Conservation (phyloP, 2,329 filamentous ascomycete species). For the Ophidiomyces ophidiicola region DNA sequence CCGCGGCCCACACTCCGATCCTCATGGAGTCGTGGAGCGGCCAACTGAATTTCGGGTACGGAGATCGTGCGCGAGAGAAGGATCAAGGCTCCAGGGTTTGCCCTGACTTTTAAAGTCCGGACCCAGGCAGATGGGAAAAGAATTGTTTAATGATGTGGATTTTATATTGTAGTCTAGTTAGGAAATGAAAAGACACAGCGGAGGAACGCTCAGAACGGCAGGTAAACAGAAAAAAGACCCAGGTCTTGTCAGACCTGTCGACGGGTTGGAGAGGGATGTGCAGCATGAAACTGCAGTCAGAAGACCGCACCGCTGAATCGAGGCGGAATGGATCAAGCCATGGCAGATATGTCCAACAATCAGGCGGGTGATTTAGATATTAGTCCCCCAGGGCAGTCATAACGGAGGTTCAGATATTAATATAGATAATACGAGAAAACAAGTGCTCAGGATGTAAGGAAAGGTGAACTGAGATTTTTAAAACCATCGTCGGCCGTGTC, state of each 20-base stretch:
- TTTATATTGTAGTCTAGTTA: neutral
- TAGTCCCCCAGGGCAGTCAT: constrained; percentile 6
- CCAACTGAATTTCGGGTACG: too few relatives aligned
- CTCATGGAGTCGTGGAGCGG: too few relatives aligned
- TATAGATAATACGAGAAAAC: constrained; percentile 7
- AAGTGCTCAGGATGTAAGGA: constrained; percentile 2
- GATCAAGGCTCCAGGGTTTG: too few relatives aligned
- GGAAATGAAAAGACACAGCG: neutral
- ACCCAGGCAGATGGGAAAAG: too few relatives aligned
- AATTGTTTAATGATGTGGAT: neutral
- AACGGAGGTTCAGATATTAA: constrained; percentile 8
- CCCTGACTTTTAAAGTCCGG: too few relatives aligned
- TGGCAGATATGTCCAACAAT: neutral
- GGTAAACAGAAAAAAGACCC: neutral
- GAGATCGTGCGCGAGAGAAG: too few relatives aligned
- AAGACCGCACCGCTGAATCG: neutral
- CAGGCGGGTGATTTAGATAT: constrained; percentile 3
- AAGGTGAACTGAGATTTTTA: constrained; percentile 6
- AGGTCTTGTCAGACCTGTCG: too few relatives aligned
- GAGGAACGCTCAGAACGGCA: neutral
- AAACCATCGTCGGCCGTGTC: constrained; percentile 15
- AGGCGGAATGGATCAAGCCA: neutral
- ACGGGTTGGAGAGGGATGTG: neutral
- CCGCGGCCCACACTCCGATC: too few relatives aligned
- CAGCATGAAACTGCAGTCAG: neutral